These are phyloP conservation scores for Phytopythium mirpurense DNA, from an alignment of 352 stramenopile genomes.

Conservation along the genomic window DNA sequence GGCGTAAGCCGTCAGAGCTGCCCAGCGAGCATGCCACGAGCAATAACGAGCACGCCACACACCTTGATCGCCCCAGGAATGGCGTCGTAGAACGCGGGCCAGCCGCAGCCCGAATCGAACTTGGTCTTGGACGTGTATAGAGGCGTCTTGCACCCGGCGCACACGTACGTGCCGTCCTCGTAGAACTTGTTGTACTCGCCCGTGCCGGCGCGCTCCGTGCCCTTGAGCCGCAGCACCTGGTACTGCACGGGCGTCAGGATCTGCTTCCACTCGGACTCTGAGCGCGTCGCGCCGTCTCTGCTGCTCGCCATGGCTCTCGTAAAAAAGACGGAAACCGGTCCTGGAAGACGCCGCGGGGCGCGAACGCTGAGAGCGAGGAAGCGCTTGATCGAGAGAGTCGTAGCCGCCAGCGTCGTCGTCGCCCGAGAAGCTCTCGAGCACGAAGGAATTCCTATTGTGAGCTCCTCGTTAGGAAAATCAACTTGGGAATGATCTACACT, in stretches of 20 bases:
- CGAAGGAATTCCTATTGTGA: neutral
- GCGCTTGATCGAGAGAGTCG: neutral
- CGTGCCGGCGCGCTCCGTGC: constrained; percentile 83
- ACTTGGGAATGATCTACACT: neutral
- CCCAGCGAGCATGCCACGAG: neutral
- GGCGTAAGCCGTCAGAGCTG: neutral
- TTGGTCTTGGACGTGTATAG: constrained; percentile 88
- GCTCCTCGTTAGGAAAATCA: neutral
- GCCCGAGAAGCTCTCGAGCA: too few species aligned
- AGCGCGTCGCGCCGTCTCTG: constrained; percentile 30
- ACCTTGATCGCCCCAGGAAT: constrained; percentile 86
- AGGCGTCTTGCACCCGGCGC: constrained; percentile 81
- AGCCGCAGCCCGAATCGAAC: constrained; percentile 89
- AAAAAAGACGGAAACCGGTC: neutral
- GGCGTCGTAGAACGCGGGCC: constrained; percentile 88
- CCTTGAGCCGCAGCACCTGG: constrained; percentile 87
- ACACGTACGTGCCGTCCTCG: constrained; percentile 83
- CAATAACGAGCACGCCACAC: neutral
- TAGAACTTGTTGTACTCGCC: constrained; percentile 89
- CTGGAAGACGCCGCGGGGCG: neutral
- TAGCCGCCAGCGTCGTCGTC: neutral
- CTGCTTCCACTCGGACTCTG: constrained; percentile 80
- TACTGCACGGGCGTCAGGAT: constrained; percentile 75
- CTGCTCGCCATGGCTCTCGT: constrained; percentile 2
- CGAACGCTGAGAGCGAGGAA: neutral